Evolutionary conservation across 2,329 filamentous ascomycete genomes (phyloP).

Genomic region (Ophiocordyceps camponoti-leonardi): DNA sequence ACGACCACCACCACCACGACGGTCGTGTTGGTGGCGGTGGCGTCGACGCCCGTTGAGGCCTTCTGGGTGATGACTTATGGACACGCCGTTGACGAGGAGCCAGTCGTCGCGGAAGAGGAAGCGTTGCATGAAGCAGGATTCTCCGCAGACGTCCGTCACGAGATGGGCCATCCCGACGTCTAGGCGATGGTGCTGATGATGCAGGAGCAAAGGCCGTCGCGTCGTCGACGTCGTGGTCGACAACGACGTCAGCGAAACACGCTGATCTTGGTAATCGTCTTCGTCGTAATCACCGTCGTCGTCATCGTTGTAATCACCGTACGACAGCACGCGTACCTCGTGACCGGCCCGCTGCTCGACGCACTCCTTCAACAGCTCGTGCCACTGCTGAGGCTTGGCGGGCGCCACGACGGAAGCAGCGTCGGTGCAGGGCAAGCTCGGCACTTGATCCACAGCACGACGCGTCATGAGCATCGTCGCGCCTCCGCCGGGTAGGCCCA

Average conservation of each 20-base stretch:
- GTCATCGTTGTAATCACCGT: slow-evolving; percentile 19
- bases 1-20: too few relatives aligned
- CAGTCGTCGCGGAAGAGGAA: slow-evolving; percentile 27
- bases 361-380: slow-evolving; percentile 23
- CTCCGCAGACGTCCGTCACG: slow-evolving; percentile 24
- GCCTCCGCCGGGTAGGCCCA: slow-evolving; percentile 28
- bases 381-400: slow-evolving; percentile 18
- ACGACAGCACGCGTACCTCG: slow-evolving; percentile 23
- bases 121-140: slow-evolving; percentile 28
- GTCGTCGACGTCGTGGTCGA: slow-evolving; percentile 8
- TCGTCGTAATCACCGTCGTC: slow-evolving; percentile 12
- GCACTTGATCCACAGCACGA: slow-evolving; percentile 14
- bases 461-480: slow-evolving; percentile 25
- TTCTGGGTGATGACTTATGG: slow-evolving; percentile 23
- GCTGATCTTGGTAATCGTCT: slow-evolving; percentile 7
- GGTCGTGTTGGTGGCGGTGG: background rate
- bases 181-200: slow-evolving; percentile 21
- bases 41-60: slow-evolving; percentile 9
- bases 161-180: slow-evolving; percentile 23
- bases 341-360: slow-evolving; percentile 15
- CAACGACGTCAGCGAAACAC: too few relatives aligned
- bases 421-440: slow-evolving; percentile 20
- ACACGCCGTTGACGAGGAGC: slow-evolving; percentile 29
- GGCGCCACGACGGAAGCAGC: slow-evolving; percentile 3
- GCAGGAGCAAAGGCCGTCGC: slow-evolving; percentile 23